Evolutionary conservation across 2,329 filamentous ascomycete genomes (phyloP).

Genomic region (Cladophialophora yegresii): DNA sequence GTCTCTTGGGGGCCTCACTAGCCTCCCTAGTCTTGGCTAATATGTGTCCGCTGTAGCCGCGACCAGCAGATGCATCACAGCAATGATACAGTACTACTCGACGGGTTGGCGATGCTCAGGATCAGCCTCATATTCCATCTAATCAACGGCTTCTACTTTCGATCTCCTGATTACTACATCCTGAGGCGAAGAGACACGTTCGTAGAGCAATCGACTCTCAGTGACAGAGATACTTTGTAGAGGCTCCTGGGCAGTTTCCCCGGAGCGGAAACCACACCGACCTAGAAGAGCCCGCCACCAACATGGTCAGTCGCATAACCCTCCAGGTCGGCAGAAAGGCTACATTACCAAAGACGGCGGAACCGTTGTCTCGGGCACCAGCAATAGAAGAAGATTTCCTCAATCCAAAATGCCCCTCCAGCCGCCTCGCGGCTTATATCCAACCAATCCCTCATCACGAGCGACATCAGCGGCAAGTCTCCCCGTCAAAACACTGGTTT

Average conservation of each 20-base stretch:
- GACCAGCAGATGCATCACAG: no score
- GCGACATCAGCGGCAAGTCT: constrained; percentile 62
- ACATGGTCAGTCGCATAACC: background rate
- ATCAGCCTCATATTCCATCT: no score
- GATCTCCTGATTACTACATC: no score
- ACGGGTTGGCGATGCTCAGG: no score
- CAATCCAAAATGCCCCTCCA: constrained; percentile 52
- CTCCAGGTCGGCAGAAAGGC: background rate
- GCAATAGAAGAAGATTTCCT: background rate
- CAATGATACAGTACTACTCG: no score
- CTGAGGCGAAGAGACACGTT: no score
- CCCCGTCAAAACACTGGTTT: constrained; percentile 68
- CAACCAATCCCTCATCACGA: constrained; percentile 60
- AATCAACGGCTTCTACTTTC: no score
- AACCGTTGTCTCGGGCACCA: background rate
- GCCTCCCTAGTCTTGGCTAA: background rate
- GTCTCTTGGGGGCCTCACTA: background rate
- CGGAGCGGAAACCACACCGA: no score
- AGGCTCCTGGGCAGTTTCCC: no score
- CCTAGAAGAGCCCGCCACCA: background rate
- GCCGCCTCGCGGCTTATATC: constrained; percentile 60
- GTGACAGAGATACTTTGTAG: no score
- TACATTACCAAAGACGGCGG: background rate
- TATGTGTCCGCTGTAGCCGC: background rate
- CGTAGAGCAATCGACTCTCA: no score